Evolutionary conservation across 2,329 filamentous ascomycete genomes (phyloP).

Genomic region (Metarhizium rileyi): DNA sequence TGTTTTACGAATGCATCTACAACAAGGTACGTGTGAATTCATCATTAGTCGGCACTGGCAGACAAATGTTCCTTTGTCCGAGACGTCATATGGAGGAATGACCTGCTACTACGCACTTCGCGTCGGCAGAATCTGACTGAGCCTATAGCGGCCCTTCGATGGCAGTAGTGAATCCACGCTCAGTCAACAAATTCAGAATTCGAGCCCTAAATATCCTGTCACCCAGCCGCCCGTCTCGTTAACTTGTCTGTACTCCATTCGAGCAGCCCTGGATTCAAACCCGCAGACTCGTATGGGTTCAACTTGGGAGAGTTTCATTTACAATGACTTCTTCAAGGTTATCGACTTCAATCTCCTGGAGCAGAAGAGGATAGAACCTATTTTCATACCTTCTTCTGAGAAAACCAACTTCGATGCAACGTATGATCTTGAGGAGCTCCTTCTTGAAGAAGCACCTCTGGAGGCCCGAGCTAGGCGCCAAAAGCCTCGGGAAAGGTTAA

Average conservation of each 20-base stretch:
- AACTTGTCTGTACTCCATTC: conserved; percentile 81
- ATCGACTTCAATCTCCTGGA: conserved; percentile 82
- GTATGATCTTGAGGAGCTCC: conserved; percentile 87
- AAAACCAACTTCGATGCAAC: conserved; percentile 99
- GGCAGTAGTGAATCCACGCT: conserved; percentile 76
- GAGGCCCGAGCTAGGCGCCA: conserved; percentile 88
- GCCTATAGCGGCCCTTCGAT: conserved; percentile 73
- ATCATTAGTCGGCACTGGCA: not conserved
- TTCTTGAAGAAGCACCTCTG: conserved; percentile 88
- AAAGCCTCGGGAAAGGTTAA: conserved; percentile 83
- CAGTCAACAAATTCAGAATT: conserved; percentile 70
- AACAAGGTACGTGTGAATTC: conserved; percentile 61
- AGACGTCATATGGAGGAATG: not conserved
- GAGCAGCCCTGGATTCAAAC: conserved; percentile 71
- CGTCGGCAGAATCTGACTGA: not conserved
- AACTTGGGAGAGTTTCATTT: conserved; percentile 74
- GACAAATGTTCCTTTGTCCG: not conserved
- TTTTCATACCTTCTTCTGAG: conserved; percentile 88
- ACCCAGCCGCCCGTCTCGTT: conserved; percentile 86
- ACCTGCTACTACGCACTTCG: not conserved
- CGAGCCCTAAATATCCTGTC: conserved; percentile 78
- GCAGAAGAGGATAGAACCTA: conserved; percentile 76
- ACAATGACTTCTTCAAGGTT: conserved; percentile 79
- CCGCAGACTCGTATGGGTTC: conserved; percentile 74
- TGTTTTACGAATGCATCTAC: conserved; percentile 99